Conservation (phyloP, 768 basidiomycete species). For the Boletellus ananiceps region DNA sequence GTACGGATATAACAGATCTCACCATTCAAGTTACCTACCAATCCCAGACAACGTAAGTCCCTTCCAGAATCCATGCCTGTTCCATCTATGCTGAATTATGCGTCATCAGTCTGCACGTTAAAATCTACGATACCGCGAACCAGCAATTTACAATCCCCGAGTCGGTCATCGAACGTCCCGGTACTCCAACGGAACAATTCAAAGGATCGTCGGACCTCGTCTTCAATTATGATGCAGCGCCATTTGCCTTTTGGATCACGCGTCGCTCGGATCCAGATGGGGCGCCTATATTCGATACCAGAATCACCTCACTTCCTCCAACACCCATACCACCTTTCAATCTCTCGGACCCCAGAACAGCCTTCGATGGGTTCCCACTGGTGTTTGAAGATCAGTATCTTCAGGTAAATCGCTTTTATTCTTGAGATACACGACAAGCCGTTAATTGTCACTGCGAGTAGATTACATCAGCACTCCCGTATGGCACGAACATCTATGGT, state of each 20-base stretch:
- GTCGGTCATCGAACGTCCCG: conserved; percentile 44
- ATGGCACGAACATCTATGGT: conserved; percentile 70
- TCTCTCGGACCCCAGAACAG: conserved; percentile 45
- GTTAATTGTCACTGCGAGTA: conserved; percentile 16
- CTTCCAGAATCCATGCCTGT: not conserved
- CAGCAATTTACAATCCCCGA: conserved; percentile 65
- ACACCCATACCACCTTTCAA: conserved; percentile 58
- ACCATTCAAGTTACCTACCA: conserved; percentile 69
- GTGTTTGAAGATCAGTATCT: conserved; percentile 81
- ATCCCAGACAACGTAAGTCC: conserved; percentile 42
- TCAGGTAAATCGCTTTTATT: conserved; percentile 39
- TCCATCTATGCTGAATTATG: not conserved
- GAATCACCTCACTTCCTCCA: conserved; percentile 53
- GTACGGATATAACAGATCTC: conserved; percentile 51
- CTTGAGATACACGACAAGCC: not conserved
- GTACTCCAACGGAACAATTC: conserved; percentile 32
- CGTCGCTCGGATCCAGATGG: conserved; percentile 54
- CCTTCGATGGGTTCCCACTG: conserved; percentile 60
- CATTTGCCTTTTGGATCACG: conserved; percentile 81
- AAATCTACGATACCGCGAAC: conserved; percentile 57
- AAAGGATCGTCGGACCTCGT: conserved; percentile 52
- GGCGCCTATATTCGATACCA: conserved; percentile 66
- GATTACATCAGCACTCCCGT: conserved; percentile 63
- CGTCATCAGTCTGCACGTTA: conserved; percentile 53
- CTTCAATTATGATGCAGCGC: conserved; percentile 60